These are phyloP conservation scores for Pseudoscleropodium purum DNA, from an alignment of 225 moss, liverwort and hornwort genomes.

Conservation along the genomic window DNA sequence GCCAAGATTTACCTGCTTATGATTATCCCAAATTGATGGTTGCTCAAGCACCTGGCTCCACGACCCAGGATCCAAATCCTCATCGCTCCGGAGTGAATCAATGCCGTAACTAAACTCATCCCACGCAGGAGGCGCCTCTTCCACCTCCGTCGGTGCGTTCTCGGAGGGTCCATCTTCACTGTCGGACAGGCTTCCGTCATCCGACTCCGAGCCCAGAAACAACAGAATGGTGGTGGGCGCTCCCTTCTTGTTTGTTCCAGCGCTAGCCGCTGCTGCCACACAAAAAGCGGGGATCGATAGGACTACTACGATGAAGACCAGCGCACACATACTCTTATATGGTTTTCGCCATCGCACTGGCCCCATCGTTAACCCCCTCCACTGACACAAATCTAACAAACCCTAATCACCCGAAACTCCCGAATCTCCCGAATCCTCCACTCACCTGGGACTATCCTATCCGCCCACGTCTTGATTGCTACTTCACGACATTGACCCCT, in stretches of 20 bases:
- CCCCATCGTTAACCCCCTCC: conserved; percentile 2
- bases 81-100: conserved; percentile 50
- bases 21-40: conserved; percentile 26
- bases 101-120: conserved; percentile 70
- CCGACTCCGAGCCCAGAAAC: conserved; percentile 13
- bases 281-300: neutral
- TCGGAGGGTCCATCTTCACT: conserved; percentile 7
- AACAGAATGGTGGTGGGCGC: conserved; percentile 1
- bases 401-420: neutral
- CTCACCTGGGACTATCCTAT: neutral
- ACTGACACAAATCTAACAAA: neutral
- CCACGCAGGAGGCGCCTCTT: conserved; percentile 56
- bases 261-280: neutral
- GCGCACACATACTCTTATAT: neutral
- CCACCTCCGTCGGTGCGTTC: conserved; percentile 20
- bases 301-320: conserved; percentile 1
- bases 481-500: neutral
- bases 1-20: conserved; percentile 6
- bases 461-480: neutral
- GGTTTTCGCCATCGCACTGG: conserved; percentile 14
- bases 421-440: neutral
- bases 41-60: conserved; percentile 72
- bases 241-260: conserved; percentile 5
- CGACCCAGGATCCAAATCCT: conserved; percentile 83
- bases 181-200: conserved; percentile 15